Evolutionary conservation across 768 basidiomycete genomes (phyloP).

Genomic region (Phaeolepiota aurea): DNA sequence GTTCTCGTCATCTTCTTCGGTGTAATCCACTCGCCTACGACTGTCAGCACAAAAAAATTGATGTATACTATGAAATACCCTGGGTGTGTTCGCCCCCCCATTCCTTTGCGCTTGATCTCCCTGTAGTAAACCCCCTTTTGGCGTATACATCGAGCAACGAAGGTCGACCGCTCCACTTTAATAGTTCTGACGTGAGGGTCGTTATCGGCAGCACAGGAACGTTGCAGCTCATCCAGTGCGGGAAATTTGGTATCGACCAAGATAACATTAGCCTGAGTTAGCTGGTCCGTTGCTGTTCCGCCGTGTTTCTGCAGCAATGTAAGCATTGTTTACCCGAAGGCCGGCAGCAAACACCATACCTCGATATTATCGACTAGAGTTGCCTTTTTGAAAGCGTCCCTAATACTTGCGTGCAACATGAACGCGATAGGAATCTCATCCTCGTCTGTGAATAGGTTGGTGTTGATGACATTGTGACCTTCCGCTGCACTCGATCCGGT

Average conservation of each 20-base stretch:
- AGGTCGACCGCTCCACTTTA: constrained; percentile 17
- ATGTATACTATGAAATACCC: constrained; percentile 6
- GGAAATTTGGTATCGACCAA: constrained; percentile 9
- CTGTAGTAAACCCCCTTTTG: constrained; percentile 11
- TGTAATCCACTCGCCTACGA: constrained; percentile 19
- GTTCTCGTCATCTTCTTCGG: constrained; percentile 26
- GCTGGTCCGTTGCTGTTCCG: constrained; percentile 13
- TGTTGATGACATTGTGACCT: background rate
- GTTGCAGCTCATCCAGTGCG: constrained; percentile 5
- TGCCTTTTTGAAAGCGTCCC: constrained; percentile 6
- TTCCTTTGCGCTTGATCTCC: constrained; percentile 11
- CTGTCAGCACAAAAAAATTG: background rate
- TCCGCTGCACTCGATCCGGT: background rate
- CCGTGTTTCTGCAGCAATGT: constrained; percentile 16
- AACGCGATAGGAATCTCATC: constrained; percentile 20
- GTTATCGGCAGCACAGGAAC: constrained; percentile 9
- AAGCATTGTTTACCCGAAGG: background rate
- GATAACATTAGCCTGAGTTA: constrained; percentile 15
- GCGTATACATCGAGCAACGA: constrained; percentile 18
- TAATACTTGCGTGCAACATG: constrained; percentile 24
- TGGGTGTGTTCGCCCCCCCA: constrained; percentile 17
- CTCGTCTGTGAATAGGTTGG: constrained; percentile 13
- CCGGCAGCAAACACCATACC: constrained; percentile 15
- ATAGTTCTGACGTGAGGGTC: constrained; percentile 9
- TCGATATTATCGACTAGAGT: constrained; percentile 21